Percentiles rank a stretch among this genome's conserved stretches.
Evolutionary conservation across 345 rosid species (phyloP).

Genomic region (Salix arbutifolia): DNA sequence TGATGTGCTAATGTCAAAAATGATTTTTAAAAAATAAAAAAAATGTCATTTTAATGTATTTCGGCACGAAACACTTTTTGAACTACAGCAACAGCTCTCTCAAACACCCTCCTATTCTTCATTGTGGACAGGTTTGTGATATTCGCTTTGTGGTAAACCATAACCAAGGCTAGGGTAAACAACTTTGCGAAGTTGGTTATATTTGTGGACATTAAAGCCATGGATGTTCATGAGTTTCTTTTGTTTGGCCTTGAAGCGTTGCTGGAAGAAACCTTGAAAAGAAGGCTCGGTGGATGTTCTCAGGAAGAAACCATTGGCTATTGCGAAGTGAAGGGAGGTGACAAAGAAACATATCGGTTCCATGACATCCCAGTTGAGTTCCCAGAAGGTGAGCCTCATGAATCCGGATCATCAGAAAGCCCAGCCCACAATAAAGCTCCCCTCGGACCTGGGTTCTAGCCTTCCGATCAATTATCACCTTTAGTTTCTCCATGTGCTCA

Average conservation of each 20-base stretch:
- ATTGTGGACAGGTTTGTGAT: no score
- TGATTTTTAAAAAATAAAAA: no score
- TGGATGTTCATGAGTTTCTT: conserved; percentile 15
- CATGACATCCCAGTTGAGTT: conserved; percentile 33
- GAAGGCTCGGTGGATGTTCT: conserved; percentile 28
- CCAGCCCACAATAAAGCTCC: conserved; percentile 24
- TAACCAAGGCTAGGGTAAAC: conserved; percentile 2
- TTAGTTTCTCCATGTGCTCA: conserved; percentile 16
- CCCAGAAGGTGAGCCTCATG: conserved; percentile 36
- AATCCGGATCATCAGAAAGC: conserved; percentile 18
- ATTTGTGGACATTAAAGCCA: conserved; percentile 14
- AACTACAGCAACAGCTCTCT: no score
- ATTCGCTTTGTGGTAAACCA: neutral
- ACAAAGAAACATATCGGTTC: conserved; percentile 30
- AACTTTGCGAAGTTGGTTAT: conserved; percentile 9
- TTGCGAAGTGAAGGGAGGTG: conserved; percentile 15
- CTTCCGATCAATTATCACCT: conserved; percentile 16
- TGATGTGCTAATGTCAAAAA: no score
- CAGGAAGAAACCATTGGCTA: conserved; percentile 23
- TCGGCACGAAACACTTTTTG: no score
- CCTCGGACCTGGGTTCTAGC: conserved; percentile 14
- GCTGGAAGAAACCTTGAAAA: conserved; percentile 28
- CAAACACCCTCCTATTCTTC: no score
- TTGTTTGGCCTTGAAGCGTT: conserved; percentile 19
- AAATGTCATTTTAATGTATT: no score